Base-by-base conservation (phyloP, 139 green algal species). In the Raphidocelis subcapitata region DNA sequence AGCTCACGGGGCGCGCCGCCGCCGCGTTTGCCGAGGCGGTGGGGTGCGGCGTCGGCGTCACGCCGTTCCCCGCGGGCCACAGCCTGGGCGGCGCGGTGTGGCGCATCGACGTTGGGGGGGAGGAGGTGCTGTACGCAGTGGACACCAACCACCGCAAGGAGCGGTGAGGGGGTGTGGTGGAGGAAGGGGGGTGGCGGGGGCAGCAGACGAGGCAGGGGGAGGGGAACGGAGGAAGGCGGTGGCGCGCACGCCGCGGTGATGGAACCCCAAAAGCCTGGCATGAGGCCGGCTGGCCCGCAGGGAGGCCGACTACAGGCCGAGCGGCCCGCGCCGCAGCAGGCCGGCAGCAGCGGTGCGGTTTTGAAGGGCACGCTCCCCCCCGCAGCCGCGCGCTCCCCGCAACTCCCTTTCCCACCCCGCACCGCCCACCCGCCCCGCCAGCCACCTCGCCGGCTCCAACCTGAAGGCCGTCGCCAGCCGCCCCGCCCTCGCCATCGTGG, bases 51-150 rank as follows among this genome's bases (percentile, higher is more conserved):
- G 78, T 98, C 24, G 77, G 59, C 5, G 79, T 98, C 16, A 95
- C 87, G 32, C 82, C 94, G 1, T 87, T 88, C 70, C 68, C 84
- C 5, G 90, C 95, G 24, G 95, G 95, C 5, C 92, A 92, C 77
- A 76, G 89, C 62, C 61, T 98, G 26, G 95, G 95, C 21, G 94
- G 95, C 44, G 74, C 85, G 0, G 75, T 97, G 28, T 99, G 95
- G 95, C 79, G 62, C 47, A 83, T 86, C 1, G 47, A 57, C n/a
- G 33, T 65, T 23, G 78, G 64, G 0, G 86, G 81, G 0, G 87
- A 98, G 65, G 89, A 98, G 31, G 72, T 97, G 18, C 79, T 98
- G 46, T 98, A 98, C 67, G 94, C 91, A 1, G 81, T 93, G 3
- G 90, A 94, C 72, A 95, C 86, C 78, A 97, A 97, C 80, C 90